Evolutionary conservation across 1,284 basidiomycete genomes (phyloP), one percentile per base, ranked within the genome.

Genomic region (Athelia sp.): DNA sequence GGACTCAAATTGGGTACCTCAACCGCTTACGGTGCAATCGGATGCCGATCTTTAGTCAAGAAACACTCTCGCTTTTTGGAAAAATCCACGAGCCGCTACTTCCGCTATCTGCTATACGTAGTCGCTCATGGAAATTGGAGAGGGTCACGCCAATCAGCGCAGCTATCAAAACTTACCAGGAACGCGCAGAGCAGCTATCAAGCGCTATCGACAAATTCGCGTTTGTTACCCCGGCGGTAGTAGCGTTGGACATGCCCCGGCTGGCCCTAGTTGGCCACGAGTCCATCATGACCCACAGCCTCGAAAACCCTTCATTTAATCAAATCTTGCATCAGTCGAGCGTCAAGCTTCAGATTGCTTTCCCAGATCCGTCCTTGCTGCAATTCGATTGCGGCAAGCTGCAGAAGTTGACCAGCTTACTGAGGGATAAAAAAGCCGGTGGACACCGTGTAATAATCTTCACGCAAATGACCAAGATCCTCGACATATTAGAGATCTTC

Each of bases 351-450:
- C 92, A 95, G 60, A 92, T 98, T 50, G 93, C 93, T 1, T 98
- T 98, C 64, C 95, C 95, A 0, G 93, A 97, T 59, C 81, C 88
- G 0, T 92, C 86, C 0, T 74, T 98, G 22, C 75, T 98, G 4
- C 95, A 98, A 63, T 98, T 95, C 66, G 95, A 98, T 66, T 98
- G 96, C 60, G 95, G 95, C 45, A 98, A 98, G 66, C 77, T 98
- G 15, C 95, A 98, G 62, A 80, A 87, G 54, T 81, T 98, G 3
- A 81, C 85, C 26, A 71, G 73, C 21, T 75, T 98, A 26, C 76
- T 98, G 40, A 83, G 92, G 19, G 82, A 90, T 61, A 87, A 86
- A 63, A 93, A 95, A 62, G 82, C 82, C 0, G 91, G 82, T 2
- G 92, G 93, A 0, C 94, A 98, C 63, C 87, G 95, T 1, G 80